phyloP scores from a whole-genome alignment of 129 eudicot species.

The Flaveria robusta region DNA sequence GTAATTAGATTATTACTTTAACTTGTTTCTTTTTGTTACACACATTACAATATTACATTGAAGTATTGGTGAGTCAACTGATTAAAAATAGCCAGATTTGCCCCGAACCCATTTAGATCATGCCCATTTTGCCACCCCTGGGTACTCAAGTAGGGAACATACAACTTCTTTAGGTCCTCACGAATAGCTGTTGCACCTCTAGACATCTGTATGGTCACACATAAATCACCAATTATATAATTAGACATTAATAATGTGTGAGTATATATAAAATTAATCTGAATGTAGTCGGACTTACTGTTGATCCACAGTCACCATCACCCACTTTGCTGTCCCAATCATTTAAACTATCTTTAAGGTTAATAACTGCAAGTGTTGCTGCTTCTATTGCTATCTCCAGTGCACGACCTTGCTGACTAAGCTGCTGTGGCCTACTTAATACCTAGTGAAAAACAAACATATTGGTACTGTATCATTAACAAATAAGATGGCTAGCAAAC shows the following conservation, averaged over 20 bases:
- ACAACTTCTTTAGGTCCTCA: slow-evolving; percentile 84
- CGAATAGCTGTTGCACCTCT: slow-evolving; percentile 89
- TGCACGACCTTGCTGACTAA: slow-evolving; percentile 61
- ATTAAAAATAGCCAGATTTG: background rate
- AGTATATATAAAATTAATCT: background rate
- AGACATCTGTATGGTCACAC: slow-evolving; percentile 60
- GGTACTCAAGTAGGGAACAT: slow-evolving; percentile 34
- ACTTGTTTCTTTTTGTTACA: background rate
- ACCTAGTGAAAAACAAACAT: slow-evolving; percentile 44
- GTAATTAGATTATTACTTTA: background rate
- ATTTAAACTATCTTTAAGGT: slow-evolving; percentile 70
- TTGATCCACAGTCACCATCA: slow-evolving; percentile 99
- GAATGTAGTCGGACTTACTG: slow-evolving; percentile 54
- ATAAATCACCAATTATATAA: slow-evolving; percentile 8
- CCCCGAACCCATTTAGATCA: slow-evolving; percentile 5
- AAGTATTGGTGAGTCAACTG: background rate
- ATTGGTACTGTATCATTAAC: background rate
- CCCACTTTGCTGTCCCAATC: slow-evolving; percentile 97
- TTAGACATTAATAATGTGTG: background rate
- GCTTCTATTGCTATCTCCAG: slow-evolving; percentile 96
- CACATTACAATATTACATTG: no score
- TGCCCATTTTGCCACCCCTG: background rate
- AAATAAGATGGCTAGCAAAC: slow-evolving; percentile 11
- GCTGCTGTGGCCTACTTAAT: slow-evolving; percentile 68
- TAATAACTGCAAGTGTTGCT: slow-evolving; percentile 61